phyloP scores from a whole-genome alignment of 106 monocot species.

The Posidonia australis region DNA sequence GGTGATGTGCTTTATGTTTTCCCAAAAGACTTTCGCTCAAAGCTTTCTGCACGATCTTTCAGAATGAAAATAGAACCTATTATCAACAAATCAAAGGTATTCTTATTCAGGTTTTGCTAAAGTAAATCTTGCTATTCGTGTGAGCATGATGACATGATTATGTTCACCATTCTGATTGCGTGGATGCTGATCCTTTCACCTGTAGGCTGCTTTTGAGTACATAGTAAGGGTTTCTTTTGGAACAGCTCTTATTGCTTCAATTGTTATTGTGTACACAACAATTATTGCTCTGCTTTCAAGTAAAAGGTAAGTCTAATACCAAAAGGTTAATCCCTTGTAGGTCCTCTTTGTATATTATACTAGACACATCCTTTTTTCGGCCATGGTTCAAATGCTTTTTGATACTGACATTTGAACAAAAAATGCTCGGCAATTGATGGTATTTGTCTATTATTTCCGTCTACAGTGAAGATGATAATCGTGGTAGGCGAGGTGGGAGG shows the following conservation, averaged over 20 bases:
- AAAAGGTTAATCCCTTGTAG: too few species aligned
- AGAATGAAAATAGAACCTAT: conserved; percentile 85
- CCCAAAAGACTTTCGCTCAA: conserved; percentile 67
- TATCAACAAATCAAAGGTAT: conserved; percentile 81
- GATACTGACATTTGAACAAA: background rate
- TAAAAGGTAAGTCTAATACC: conserved; percentile 45
- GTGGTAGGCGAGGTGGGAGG: conserved; percentile 80
- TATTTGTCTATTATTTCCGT: background rate
- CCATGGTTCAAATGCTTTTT: too few species aligned
- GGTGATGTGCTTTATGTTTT: conserved; percentile 96
- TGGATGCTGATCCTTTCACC: background rate
- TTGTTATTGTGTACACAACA: conserved; percentile 90
- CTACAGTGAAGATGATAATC: conserved; percentile 80
- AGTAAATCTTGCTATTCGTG: background rate
- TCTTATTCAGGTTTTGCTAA: background rate
- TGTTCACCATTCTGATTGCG: background rate
- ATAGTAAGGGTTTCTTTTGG: conserved; percentile 92
- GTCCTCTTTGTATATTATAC: too few species aligned
- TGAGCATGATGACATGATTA: background rate
- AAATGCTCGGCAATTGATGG: background rate
- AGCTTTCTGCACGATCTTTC: conserved; percentile 75
- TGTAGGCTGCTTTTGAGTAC: conserved; percentile 66
- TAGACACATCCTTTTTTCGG: too few species aligned
- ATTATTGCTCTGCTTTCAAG: conserved; percentile 88
- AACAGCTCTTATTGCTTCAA: conserved; percentile 84